These are phyloP conservation scores for Penicillium sp. DNA, from an alignment of 2,329 filamentous ascomycete species.

Conservation along the genomic window DNA sequence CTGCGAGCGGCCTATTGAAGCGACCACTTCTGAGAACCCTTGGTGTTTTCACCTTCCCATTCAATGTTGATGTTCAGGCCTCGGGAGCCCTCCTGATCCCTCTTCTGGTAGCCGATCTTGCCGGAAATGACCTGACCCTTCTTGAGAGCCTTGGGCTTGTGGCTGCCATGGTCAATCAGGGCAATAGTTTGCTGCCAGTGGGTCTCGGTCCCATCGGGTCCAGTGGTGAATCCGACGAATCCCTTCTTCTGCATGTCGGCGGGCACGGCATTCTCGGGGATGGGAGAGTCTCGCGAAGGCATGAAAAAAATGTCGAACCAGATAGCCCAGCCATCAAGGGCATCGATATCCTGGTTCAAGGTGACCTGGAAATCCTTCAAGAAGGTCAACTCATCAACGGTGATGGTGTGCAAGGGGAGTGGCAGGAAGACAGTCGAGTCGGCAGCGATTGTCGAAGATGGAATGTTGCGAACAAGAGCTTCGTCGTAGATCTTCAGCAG, in stretches of 20 bases:
- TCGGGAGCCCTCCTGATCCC: slow-evolving; percentile 65
- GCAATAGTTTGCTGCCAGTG: slow-evolving; percentile 89
- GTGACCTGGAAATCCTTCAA: slow-evolving; percentile 64
- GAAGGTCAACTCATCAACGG: slow-evolving; percentile 72
- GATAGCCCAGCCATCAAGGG: slow-evolving; percentile 81
- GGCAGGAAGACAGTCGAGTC: slow-evolving; percentile 66
- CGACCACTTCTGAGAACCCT: slow-evolving; percentile 44
- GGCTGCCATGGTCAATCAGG: slow-evolving; percentile 61
- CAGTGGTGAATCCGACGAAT: slow-evolving; percentile 79
- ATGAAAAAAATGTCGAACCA: slow-evolving; percentile 97
- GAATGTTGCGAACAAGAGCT: slow-evolving; percentile 71
- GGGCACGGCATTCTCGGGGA: slow-evolving; percentile 57
- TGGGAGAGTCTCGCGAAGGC: slow-evolving; percentile 52
- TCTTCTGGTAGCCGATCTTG: slow-evolving; percentile 68
- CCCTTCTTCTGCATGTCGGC: slow-evolving; percentile 64
- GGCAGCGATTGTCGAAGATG: slow-evolving; percentile 54
- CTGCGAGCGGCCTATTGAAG: slow-evolving; percentile 32
- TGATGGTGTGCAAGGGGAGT: slow-evolving; percentile 73
- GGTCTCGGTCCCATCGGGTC: slow-evolving; percentile 71
- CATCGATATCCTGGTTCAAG: slow-evolving; percentile 62
- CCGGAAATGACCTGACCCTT: slow-evolving; percentile 63
- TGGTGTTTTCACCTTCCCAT: slow-evolving; percentile 55
- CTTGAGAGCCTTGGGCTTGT: slow-evolving; percentile 49
- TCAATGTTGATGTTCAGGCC: slow-evolving; percentile 64
- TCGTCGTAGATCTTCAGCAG: slow-evolving; percentile 78